Evolutionary conservation across 805 yeast genomes (phyloP).

Genomic region (Saccharomyces cerevisiae): DNA sequence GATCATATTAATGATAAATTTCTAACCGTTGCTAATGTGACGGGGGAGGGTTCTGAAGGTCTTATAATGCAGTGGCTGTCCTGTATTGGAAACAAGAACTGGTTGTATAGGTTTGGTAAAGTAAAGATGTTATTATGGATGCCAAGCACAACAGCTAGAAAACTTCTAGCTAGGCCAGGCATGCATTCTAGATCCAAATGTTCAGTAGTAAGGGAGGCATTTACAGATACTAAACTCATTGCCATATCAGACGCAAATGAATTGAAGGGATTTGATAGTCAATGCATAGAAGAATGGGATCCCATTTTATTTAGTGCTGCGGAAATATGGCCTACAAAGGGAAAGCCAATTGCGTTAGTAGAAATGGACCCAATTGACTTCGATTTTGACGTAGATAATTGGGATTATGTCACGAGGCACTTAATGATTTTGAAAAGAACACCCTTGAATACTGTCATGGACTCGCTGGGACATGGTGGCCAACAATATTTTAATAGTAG

Average conservation of each 20-base stretch:
- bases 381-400: constrained; percentile 43
- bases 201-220: constrained; percentile 56
- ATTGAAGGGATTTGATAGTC: constrained; percentile 13
- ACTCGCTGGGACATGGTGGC: constrained; percentile 77
- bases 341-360: constrained; percentile 42
- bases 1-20: constrained; percentile 44
- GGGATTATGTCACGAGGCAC: constrained; percentile 61
- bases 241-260: constrained; percentile 36
- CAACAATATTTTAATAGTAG: constrained; percentile 37
- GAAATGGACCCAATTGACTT: constrained; percentile 45
- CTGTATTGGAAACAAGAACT: constrained; percentile 59
- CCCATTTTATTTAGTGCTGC: constrained; percentile 30
- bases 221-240: constrained; percentile 48
- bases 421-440: constrained; percentile 42
- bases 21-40: constrained; percentile 51
- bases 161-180: constrained; percentile 51
- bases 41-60: constrained; percentile 50
- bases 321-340: constrained; percentile 21
- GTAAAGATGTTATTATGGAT: constrained; percentile 69
- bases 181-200: constrained; percentile 49
- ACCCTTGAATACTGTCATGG: constrained; percentile 40
- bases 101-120: constrained; percentile 67
- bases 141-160: constrained; percentile 50
- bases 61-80: constrained; percentile 66
- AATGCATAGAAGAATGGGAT: constrained; percentile 13